These are phyloP conservation scores for Nigrospora sphaerica DNA, from an alignment of 2,329 filamentous ascomycete genomes.

Conservation along the genomic window DNA sequence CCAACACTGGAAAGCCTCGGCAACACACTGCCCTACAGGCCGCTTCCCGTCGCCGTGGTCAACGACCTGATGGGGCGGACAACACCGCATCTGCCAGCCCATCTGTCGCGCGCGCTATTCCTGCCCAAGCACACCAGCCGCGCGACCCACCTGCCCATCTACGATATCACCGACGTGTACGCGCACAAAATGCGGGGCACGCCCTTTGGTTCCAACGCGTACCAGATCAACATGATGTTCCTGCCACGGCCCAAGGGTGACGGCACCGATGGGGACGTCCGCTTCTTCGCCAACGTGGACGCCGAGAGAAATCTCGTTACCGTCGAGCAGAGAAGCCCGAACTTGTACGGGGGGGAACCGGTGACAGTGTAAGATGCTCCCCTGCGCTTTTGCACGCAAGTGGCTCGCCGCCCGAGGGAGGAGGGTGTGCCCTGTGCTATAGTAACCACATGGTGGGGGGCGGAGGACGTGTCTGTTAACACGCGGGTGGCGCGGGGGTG, in stretches of 20 bases:
- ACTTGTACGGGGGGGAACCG: too few species aligned
- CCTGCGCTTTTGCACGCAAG: too few species aligned
- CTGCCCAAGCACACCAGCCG: slow-evolving; percentile 5
- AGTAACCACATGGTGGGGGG: too few species aligned
- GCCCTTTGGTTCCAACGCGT: slow-evolving; percentile 6
- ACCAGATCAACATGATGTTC: slow-evolving; percentile 6
- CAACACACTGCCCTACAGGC: neutral
- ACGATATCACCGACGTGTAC: slow-evolving; percentile 6
- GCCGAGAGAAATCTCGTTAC: neutral
- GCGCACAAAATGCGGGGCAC: slow-evolving; percentile 1
- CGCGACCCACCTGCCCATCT: slow-evolving; percentile 7
- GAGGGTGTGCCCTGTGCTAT: too few species aligned
- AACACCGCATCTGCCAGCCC: neutral
- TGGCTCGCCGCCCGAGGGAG: too few species aligned
- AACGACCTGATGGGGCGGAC: neutral
- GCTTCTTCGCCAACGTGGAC: slow-evolving; percentile 5
- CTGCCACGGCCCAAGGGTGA: slow-evolving; percentile 8
- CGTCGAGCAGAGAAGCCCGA: neutral
- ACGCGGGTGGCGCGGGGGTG: too few species aligned
- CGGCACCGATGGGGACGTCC: slow-evolving; percentile 6
- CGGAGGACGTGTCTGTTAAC: too few species aligned
- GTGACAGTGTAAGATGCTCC: neutral
- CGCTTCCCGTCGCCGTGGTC: neutral
- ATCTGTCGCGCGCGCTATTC: slow-evolving; percentile 8
- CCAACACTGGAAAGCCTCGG: neutral